phyloP scores from a whole-genome alignment of 1,284 basidiomycete genomes.

The Boletus sp. region DNA sequence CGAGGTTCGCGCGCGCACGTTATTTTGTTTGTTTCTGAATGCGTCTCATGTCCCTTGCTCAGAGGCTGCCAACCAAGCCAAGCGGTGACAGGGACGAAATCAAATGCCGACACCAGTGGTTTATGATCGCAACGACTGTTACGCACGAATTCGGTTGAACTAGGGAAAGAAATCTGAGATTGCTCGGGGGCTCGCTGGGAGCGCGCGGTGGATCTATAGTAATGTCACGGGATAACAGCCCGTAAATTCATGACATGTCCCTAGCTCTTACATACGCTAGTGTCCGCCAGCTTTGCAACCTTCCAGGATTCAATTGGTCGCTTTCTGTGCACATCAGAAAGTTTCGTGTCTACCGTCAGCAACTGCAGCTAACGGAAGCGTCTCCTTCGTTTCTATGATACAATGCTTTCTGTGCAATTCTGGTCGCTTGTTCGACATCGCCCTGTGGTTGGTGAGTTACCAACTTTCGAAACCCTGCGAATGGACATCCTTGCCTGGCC shows the following conservation, averaged over 20 bases:
- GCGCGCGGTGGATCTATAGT: background rate
- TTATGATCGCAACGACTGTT: background rate
- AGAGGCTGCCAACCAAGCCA: slow-evolving; percentile 55
- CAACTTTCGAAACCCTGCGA: background rate
- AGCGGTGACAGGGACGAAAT: slow-evolving; percentile 38
- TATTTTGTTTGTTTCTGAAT: background rate
- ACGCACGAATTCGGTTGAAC: background rate
- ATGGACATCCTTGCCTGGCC: slow-evolving; percentile 47
- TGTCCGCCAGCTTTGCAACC: slow-evolving; percentile 53
- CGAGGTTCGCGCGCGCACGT: slow-evolving; percentile 60
- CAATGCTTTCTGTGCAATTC: slow-evolving; percentile 54
- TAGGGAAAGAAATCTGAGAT: too few relatives aligned
- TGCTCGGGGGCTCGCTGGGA: background rate
- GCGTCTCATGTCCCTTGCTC: slow-evolving; percentile 14
- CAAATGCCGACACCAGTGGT: background rate
- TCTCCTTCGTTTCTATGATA: slow-evolving; percentile 36
- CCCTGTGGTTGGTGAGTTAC: slow-evolving; percentile 36
- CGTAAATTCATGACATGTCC: slow-evolving; percentile 22
- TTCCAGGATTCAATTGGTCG: slow-evolving; percentile 65
- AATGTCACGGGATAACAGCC: background rate
- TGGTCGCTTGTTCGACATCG: slow-evolving; percentile 46
- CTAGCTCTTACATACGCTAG: slow-evolving; percentile 50
- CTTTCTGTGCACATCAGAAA: slow-evolving; percentile 53
- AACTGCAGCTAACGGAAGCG: slow-evolving; percentile 45
- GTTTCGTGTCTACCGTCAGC: slow-evolving; percentile 36